Evolutionary conservation across 768 basidiomycete genomes (phyloP).

Genomic region (Boletus subparvulus): DNA sequence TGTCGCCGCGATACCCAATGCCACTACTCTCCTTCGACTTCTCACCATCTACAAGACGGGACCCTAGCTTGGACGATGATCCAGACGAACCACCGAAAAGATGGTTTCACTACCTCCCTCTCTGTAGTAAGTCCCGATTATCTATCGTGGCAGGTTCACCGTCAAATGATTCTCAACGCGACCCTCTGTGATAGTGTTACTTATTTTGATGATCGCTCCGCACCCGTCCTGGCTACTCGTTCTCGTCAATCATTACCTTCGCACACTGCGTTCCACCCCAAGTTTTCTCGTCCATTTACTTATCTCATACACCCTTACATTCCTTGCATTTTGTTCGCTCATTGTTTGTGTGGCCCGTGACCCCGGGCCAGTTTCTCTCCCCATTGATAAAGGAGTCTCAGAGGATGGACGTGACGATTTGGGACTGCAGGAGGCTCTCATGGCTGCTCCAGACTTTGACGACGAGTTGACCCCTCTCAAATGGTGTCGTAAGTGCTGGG

Average conservation of each 20-base stretch:
- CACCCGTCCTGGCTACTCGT: constrained; percentile 73
- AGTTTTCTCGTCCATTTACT: constrained; percentile 54
- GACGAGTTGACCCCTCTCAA: constrained; percentile 55
- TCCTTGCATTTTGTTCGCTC: constrained; percentile 70
- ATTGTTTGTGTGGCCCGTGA: constrained; percentile 71
- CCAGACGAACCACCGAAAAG: constrained; percentile 40
- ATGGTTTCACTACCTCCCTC: constrained; percentile 60
- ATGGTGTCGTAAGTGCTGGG: constrained; percentile 82
- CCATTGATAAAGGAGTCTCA: constrained; percentile 13
- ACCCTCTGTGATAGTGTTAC: constrained; percentile 35
- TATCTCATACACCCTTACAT: constrained; percentile 62
- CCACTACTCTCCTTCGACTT: constrained; percentile 33
- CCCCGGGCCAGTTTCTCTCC: constrained; percentile 57
- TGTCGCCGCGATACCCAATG: constrained; percentile 17
- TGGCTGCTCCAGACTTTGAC: constrained; percentile 48
- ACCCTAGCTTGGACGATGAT: constrained; percentile 27
- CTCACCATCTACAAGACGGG: constrained; percentile 12
- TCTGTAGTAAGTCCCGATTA: constrained; percentile 44
- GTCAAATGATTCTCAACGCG: constrained; percentile 1
- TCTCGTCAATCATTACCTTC: constrained; percentile 65
- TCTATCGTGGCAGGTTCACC: neutral
- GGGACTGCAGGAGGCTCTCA: constrained; percentile 60
- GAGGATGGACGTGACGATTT: constrained; percentile 41
- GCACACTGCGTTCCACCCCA: constrained; percentile 46
- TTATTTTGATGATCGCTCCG: constrained; percentile 63